Evolutionary conservation across 164 flowering plant genomes (phyloP).

Genomic region (Stephania japonica): DNA sequence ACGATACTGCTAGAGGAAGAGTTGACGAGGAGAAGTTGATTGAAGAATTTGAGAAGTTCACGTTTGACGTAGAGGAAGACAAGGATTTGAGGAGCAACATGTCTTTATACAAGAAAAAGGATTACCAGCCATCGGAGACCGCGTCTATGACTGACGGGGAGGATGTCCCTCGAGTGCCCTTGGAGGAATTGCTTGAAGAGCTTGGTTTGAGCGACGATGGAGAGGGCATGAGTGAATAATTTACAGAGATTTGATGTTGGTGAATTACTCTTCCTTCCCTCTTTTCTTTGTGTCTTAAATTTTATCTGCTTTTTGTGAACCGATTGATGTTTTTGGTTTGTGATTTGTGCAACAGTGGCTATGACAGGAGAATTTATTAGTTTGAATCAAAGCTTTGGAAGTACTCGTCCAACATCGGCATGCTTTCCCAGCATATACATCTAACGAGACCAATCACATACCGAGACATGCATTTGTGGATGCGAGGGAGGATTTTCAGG

Average conservation of each 20-base stretch:
- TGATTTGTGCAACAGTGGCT: neutral
- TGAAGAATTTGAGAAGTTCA: constrained; percentile 51
- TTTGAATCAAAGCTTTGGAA: neutral
- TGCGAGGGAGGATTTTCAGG: neutral
- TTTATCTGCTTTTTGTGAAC: neutral
- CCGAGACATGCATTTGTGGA: neutral
- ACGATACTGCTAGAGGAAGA: constrained; percentile 20
- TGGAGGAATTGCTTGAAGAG: constrained; percentile 54
- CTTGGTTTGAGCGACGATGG: constrained; percentile 35
- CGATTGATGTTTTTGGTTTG: neutral
- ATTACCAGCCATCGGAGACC: constrained; percentile 42
- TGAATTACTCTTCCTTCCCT: neutral
- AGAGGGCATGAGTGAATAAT: constrained; percentile 22
- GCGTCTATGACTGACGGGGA: constrained; percentile 50
- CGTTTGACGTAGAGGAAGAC: constrained; percentile 58
- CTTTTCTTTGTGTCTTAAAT: neutral
- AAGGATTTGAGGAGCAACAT: constrained; percentile 58
- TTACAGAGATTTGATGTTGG: neutral
- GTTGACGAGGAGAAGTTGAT: constrained; percentile 38
- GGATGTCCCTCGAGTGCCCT: constrained; percentile 27
- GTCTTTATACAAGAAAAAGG: constrained; percentile 49
- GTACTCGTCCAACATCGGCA: neutral
- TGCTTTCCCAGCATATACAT: neutral
- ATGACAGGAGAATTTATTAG: neutral
- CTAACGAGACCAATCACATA: neutral